A percentile compares a stretch with the other conserved stretches of the same genome.
These are phyloP conservation scores for Drosera capensis DNA, from an alignment of 148 eudicot genomes.

Conservation along the genomic window DNA sequence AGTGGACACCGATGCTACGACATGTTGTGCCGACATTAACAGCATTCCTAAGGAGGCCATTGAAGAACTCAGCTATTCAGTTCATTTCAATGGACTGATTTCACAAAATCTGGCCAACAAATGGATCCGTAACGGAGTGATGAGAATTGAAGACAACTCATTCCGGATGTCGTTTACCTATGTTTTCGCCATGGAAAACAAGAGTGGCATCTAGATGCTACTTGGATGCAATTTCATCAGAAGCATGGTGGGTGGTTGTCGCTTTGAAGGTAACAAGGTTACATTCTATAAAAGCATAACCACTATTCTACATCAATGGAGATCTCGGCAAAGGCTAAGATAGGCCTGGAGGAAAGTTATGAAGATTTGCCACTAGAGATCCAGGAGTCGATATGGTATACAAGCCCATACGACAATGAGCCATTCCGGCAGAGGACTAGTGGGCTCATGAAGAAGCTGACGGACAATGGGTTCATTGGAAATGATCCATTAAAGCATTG, in stretches of 20 bases:
- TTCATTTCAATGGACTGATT: background rate
- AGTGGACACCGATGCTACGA: background rate
- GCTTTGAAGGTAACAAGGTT: background rate
- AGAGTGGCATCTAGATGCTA: background rate
- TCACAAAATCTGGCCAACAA: background rate
- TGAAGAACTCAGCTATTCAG: background rate
- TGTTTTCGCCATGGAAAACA: background rate
- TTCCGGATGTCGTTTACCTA: background rate
- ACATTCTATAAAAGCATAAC: slow-evolving; percentile 1
- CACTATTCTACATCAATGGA: background rate
- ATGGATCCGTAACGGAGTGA: background rate
- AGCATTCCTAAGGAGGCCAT: background rate
- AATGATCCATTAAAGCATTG: background rate
- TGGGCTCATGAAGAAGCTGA: background rate
- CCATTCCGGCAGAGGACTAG: background rate
- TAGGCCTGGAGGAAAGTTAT: background rate
- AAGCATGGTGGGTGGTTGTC: background rate
- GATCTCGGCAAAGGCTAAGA: background rate
- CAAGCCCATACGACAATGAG: background rate
- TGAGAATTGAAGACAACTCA: background rate
- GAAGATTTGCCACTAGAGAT: background rate
- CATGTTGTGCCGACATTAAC: background rate
- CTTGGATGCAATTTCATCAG: slow-evolving; percentile 2
- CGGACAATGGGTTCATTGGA: background rate
- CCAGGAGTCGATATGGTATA: background rate